Evolutionary conservation across 768 basidiomycete species (phyloP).

Genomic region (Russula earlei): DNA sequence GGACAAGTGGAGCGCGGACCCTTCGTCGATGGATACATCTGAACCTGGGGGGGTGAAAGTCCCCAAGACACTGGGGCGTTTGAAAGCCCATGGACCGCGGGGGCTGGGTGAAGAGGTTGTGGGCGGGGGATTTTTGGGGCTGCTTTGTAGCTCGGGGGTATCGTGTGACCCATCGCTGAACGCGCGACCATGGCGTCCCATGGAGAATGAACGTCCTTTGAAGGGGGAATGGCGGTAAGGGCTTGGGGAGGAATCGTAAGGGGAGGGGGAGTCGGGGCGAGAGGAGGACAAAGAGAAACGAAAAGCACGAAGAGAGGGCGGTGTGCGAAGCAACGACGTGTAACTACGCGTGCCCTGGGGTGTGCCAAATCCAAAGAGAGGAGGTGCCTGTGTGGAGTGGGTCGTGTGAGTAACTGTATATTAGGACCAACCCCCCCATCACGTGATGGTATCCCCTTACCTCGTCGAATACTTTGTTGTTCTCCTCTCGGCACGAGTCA

Average conservation of each 20-base stretch:
- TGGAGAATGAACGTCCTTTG: background rate
- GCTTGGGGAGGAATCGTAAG: slow-evolving; percentile 29
- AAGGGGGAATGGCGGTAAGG: slow-evolving; percentile 22
- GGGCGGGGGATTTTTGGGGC: background rate
- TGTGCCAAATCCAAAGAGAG: slow-evolving; percentile 19
- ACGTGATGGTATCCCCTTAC: slow-evolving; percentile 12
- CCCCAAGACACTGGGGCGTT: slow-evolving; percentile 47
- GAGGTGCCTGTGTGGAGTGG: slow-evolving; percentile 15
- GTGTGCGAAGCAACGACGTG: slow-evolving; percentile 29
- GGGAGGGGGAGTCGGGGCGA: slow-evolving; percentile 31
- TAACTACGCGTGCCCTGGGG: slow-evolving; percentile 28
- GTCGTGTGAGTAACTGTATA: background rate
- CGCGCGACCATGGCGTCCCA: slow-evolving; percentile 31
- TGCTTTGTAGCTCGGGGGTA: background rate
- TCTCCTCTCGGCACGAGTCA: background rate
- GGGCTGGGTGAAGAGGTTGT: slow-evolving; percentile 2
- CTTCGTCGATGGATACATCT: slow-evolving; percentile 26
- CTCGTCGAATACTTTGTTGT: slow-evolving; percentile 4
- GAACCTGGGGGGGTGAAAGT: slow-evolving; percentile 41
- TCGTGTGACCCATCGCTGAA: slow-evolving; percentile 22
- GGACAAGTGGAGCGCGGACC: slow-evolving; percentile 28
- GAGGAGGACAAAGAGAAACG: slow-evolving; percentile 36
- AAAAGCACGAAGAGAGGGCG: slow-evolving; percentile 34
- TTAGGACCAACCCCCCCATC: background rate
- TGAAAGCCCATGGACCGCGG: slow-evolving; percentile 25